These are phyloP conservation scores for Wickerhamomyces bovis DNA, from an alignment of 805 yeast genomes.

Conservation along the genomic window DNA sequence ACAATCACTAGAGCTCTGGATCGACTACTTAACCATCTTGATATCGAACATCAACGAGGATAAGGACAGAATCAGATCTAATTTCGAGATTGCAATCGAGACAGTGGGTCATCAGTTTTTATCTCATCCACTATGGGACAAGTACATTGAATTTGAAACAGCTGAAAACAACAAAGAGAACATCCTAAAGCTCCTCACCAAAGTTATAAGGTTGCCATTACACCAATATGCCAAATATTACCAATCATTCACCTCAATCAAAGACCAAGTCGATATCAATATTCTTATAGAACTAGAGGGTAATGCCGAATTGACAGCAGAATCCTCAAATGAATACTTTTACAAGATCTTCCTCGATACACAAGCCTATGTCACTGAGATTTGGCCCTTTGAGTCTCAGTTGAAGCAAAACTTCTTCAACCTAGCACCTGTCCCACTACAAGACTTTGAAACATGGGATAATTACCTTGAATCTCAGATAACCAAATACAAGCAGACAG, in stretches of 20 bases:
- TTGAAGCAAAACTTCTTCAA: conserved; percentile 56
- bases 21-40: conserved; percentile 54
- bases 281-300: conserved; percentile 11
- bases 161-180: conserved; percentile 31
- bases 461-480: conserved; percentile 55
- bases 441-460: conserved; percentile 51
- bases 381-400: conserved; percentile 70
- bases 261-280: conserved; percentile 11
- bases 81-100: conserved; percentile 44
- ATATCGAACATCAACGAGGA: conserved; percentile 33
- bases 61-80: conserved; percentile 28
- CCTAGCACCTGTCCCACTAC: conserved; percentile 36
- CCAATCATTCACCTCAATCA: conserved; percentile 37
- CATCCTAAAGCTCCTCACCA: conserved; percentile 36
- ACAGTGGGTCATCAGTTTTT: conserved; percentile 66
- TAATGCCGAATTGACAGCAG: conserved; percentile 10
- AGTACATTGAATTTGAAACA: conserved; percentile 58
- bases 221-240: conserved; percentile 83
- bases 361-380: conserved; percentile 21
- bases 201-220: conserved; percentile 55
- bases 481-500: conserved; percentile 18
- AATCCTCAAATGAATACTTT: conserved; percentile 8
- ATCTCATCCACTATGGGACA: conserved; percentile 81
- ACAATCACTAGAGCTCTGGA: conserved; percentile 60
- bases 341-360: conserved; percentile 13